Evolutionary conservation across 2,329 filamentous ascomycete species (phyloP), one percentile per base, ranked within the genome.

Genomic region (Fusarium sp.): DNA sequence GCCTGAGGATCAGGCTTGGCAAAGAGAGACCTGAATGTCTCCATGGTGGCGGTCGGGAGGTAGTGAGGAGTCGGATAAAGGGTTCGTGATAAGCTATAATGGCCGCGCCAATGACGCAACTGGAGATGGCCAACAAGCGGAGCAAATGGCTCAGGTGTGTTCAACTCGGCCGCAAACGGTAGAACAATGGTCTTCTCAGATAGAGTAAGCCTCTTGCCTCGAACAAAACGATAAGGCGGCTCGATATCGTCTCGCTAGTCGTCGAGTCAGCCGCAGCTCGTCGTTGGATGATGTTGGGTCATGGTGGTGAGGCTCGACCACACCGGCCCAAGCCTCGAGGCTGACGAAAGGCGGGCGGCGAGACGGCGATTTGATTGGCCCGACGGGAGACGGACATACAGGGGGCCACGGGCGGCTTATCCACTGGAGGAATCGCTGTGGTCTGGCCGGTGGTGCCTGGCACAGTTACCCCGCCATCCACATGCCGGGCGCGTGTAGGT

Each of bases 1-100:
- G 93, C 93, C 84, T 97, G 93, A 52, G 97, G 97, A 81, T 97
- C 95, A 40, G 97, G 96, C 84, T 95, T 96, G 84, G 92, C 95
- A 85, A 98, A 96, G 79, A 98, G 91, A 68, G 92, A 88, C 83
- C 91, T 94, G 81, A 98, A 88, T 50, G 93, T 90, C 86, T 98
- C 95, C 97, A 98, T 98, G 80, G 77, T 84, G 80, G 77, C 17
- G 63, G 74, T 47, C 50, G 63, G 32, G 54, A 60, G 67, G 35
- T n/a, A 61, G 61, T 22, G 47, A 56, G 50, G 62, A 37, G 43
- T 59, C 56, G 65, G 40, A 57, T 47, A 38, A 4, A 35, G 37
- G 57, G 25, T 33, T 45, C 50, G 62, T 47, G 69, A 63, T 47
- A 64, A 54, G 30, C 54, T 30, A 33, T 35, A 64, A 63, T 67